Evolutionary conservation across 1,284 basidiomycete species (phyloP).

Genomic region (Trichosporon sp.): DNA sequence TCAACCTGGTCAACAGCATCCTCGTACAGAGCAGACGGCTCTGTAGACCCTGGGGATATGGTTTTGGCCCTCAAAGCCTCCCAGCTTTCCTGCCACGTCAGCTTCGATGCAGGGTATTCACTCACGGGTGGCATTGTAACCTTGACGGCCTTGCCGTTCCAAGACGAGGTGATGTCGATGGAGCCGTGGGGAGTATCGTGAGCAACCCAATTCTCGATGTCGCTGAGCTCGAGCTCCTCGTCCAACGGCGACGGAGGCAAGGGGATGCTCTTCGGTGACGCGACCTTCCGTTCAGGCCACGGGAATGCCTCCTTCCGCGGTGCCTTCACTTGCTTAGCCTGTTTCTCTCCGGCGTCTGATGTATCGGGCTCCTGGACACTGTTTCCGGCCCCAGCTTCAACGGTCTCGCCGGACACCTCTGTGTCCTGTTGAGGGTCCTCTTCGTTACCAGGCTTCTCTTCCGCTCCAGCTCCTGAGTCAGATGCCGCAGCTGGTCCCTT

Average conservation of each 20-base stretch:
- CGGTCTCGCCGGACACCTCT: neutral
- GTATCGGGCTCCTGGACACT: neutral
- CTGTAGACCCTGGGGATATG: neutral
- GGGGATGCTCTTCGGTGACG: constrained; percentile 5
- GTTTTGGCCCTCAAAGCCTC: neutral
- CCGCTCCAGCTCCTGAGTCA: neutral
- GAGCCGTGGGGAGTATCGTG: neutral
- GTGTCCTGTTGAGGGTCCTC: neutral
- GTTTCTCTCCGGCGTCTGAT: neutral
- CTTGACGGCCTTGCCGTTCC: constrained; percentile 11
- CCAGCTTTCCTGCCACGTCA: neutral
- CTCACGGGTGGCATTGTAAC: constrained; percentile 11
- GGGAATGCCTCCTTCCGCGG: constrained; percentile 16
- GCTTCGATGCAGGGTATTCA: too few species aligned
- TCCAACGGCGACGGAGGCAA: constrained; percentile 16
- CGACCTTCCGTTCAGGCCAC: constrained; percentile 9
- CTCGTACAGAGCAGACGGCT: neutral
- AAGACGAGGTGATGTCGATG: neutral
- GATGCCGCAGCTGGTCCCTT: neutral
- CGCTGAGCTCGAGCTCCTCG: constrained; percentile 5
- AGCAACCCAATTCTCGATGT: constrained; percentile 4
- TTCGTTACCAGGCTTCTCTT: neutral
- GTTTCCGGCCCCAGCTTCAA: neutral
- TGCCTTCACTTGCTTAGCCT: neutral
- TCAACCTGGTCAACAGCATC: neutral